phyloP scores from a whole-genome alignment of 2,329 filamentous ascomycete species.

The Fusarium solani-melongenae region DNA sequence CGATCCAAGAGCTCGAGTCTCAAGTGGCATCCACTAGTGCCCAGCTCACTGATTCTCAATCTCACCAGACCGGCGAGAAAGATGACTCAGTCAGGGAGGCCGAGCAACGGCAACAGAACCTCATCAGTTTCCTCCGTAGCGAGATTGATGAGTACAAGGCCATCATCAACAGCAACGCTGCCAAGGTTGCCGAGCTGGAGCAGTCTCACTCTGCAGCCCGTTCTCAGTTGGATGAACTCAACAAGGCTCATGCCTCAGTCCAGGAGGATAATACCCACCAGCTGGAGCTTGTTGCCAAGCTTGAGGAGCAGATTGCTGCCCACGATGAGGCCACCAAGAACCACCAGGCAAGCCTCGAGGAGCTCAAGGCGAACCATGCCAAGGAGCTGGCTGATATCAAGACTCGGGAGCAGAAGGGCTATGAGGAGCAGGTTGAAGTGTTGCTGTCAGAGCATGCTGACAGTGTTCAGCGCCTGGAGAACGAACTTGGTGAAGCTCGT shows the following conservation, averaged over 20 bases:
- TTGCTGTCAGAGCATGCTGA: constrained; percentile 72
- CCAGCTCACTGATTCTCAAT: constrained; percentile 57
- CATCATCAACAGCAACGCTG: constrained; percentile 74
- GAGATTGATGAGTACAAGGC: constrained; percentile 86
- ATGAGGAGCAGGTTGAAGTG: constrained; percentile 67
- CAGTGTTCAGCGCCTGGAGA: constrained; percentile 65
- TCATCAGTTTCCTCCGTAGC: constrained; percentile 71
- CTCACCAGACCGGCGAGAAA: constrained; percentile 50
- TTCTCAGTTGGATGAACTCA: constrained; percentile 74
- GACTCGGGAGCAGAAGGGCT: constrained; percentile 62
- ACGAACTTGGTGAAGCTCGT: constrained; percentile 72
- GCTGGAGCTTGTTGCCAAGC: constrained; percentile 60
- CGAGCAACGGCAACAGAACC: constrained; percentile 66
- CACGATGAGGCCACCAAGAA: constrained; percentile 69
- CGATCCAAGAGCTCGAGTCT: constrained; percentile 77
- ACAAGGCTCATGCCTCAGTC: constrained; percentile 67
- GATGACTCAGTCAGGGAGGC: constrained; percentile 59
- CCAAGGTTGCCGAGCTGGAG: constrained; percentile 80
- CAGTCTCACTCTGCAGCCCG: constrained; percentile 74
- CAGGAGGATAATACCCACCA: constrained; percentile 57
- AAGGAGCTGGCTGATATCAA: constrained; percentile 63
- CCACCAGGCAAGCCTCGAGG: constrained; percentile 63
- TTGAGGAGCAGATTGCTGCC: constrained; percentile 69
- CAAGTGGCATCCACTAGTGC: constrained; percentile 66
- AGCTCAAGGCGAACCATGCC: constrained; percentile 62